Base-by-base conservation (phyloP, 1,284 basidiomycete species). In the Cryptococcus jaspeensis region DNA sequence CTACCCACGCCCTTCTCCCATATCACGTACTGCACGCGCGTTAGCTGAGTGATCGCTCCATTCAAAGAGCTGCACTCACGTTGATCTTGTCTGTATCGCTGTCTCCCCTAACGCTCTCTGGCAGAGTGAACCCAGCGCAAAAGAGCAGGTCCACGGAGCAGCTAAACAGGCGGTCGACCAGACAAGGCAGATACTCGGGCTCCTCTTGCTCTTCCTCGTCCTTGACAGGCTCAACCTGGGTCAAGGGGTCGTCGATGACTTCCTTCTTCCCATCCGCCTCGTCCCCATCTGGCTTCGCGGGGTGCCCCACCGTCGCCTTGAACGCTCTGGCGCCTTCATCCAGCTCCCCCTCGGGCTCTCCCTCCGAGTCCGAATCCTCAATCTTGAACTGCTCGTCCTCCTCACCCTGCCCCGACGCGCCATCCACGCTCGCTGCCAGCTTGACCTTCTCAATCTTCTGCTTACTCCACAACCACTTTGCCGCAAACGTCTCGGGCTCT, bases 1-100 rank as follows among this genome's bases (percentile, higher is more conserved):
- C 89, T 90, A 3, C 91, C 91, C 41, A 94, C 83, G 6, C 91
- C 91, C 72, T 87, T 91, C 79, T 93, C 91, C 91, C 90, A 93
- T 44, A 78, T 78, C 20, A 77, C 72, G 58, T 78, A 78, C 74
- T 77, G 58, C 44, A 41, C 32, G 28, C 18, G 49, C 40, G 20
- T 39, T 25, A 49, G 28, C 13, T 36, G 5, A 18, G 3, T 6
- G 13, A 25, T 16, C 9, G 25, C 12, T 43, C 23, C 5, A 44
- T 25, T n/a, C 37, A 6, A 38, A 48, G 25, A 88, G 16, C 9
- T 36, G 1, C 25, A 66, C 74, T 58, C 60, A 75, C 73, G 73
- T 90, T 89, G 58, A 95, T 88, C 77, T 93, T 92, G 72, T 92
- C 67, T 11, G 66, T 63, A 63, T 87, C 84, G 70, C 89, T 87